Evolutionary conservation across 2,329 filamentous ascomycete species (phyloP).

Genomic region (Rutstroemia sydowiana): DNA sequence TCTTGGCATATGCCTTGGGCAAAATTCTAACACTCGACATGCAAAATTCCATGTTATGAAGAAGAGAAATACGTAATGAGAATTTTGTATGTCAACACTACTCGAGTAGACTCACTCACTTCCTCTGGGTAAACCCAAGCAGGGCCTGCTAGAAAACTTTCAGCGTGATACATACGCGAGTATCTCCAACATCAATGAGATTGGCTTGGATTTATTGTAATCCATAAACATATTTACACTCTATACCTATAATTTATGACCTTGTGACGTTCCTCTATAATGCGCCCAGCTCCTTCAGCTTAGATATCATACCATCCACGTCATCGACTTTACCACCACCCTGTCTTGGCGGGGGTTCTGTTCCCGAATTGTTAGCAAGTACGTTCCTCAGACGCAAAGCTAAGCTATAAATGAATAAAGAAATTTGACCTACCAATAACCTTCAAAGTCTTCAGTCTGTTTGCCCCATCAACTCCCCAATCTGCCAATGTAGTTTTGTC

Average conservation of each 20-base stretch:
- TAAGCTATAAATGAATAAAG: neutral
- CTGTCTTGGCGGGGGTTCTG: conserved; percentile 79
- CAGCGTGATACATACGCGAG: too few relatives aligned
- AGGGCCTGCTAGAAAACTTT: too few relatives aligned
- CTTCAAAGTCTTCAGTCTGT: conserved; percentile 81
- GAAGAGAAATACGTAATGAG: too few relatives aligned
- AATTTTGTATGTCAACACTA: too few relatives aligned
- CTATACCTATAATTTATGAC: neutral
- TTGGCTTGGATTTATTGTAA: too few relatives aligned
- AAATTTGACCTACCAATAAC: conserved; percentile 58
- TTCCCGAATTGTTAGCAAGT: conserved; percentile 8
- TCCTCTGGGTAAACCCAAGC: too few relatives aligned
- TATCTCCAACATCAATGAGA: neutral
- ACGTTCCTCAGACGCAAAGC: neutral
- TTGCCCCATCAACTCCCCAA: conserved; percentile 66
- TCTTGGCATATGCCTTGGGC: too few relatives aligned
- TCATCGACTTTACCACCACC: conserved; percentile 96
- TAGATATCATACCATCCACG: conserved; percentile 87
- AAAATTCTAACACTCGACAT: too few relatives aligned
- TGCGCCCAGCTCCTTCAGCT: conserved; percentile 93
- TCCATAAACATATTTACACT: too few relatives aligned
- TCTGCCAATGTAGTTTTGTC: conserved; percentile 86
- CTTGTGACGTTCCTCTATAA: conserved; percentile 17
- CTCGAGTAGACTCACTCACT: too few relatives aligned
- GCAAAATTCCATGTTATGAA: too few relatives aligned